Evolutionary conservation across 257 asterid genomes (phyloP), one percentile per base, ranked within the genome.

Genomic region (Nicotiana benthamiana): DNA sequence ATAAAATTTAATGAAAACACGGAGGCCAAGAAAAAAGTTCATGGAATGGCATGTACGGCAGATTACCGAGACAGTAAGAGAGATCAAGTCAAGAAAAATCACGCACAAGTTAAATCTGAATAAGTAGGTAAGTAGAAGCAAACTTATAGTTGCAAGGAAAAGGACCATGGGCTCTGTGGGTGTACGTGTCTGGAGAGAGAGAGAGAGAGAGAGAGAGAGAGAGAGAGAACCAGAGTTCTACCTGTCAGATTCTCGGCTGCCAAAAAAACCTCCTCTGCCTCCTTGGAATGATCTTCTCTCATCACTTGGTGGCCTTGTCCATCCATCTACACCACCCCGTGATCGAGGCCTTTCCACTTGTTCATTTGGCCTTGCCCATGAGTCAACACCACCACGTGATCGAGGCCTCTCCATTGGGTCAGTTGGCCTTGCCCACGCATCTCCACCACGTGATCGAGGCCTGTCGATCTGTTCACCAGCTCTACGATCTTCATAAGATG

Each of bases 361-460:
- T 40, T 64, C 82, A 46, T 64, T 70, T 51, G 17, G 46, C 82
- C 75, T 79, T 51, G 75, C 77, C 82, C 75, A 70, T 54, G 76
- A 65, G 27, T 63, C 82, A 56, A 30, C 82, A 48, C 79, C 61
- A 74, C 82, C 17, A 40, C 74, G 67, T 78, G 74, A 52, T 64
- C 76, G 76, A 79, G 57, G 51, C 64, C 76, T 79, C 82, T 79
- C 70, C 81, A 20, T 64, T 70, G 52, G 76, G 75, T 79, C 82
- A 64, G 18, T 54, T 79, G 76, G 85, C 70, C 91, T 90, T 40
- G 89, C 17, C 92, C 91, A 88, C 63, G 94, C 86, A 89, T 90
- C 88, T 75, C 89, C 61, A 80, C 99, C 98, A 79, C 91, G 98
- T 7, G 97, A 96, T 79, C 90, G 91, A 83, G 97, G 93, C 86